Base-by-base conservation (phyloP, 192 early-diverging fungal species). In the Glomus cerebriforme region DNA sequence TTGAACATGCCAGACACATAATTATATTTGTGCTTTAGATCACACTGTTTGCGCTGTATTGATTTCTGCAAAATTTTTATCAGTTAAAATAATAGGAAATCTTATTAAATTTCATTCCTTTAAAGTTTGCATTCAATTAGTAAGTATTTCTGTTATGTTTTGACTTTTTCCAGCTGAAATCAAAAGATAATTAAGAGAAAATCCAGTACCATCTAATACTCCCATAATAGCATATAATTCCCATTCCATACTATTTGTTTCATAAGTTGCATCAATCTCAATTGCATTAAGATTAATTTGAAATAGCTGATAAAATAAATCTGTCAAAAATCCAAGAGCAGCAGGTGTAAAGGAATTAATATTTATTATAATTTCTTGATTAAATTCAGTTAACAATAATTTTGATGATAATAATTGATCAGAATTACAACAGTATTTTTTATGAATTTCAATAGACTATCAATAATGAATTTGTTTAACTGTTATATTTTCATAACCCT, bases 401-500 rank as follows among this genome's bases (percentile, higher is more conserved):
- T n/a, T n/a, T n/a, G n/a, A n/a, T 22, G 2, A 67, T 31, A 1
- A 67, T 31, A 67, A 37, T 19, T 24, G 3, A 67, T 67, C 65
- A 34, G 34, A 67, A 35, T 67, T 0, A 10, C 9, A 2, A 35
- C 31, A 29, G 19, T 67, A 67, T 35, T 31, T 67, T 34, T 67
- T 67, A 10, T 37, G 65, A 31, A 27, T 31, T 67, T 67, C 31
- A 31, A 31, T 67, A 17, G 32, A 60, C 59, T 26, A 60, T 27
- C n/a, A 67, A 67, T 31, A 67, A 67, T 67, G 31, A 10, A 22
- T 67, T 35, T 67, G 65, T 67, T 67, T 8, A 67, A 67, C 31
- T 2, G 17, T 67, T 10, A 67, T 2, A 67, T 34, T 67, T 34
- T 37, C 3, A 67, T 67, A 67, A 31, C 27, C 31, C 12, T 67